These are phyloP conservation scores for Calonectria ilicicola DNA, from an alignment of 2,329 filamentous ascomycete genomes.

Conservation along the genomic window DNA sequence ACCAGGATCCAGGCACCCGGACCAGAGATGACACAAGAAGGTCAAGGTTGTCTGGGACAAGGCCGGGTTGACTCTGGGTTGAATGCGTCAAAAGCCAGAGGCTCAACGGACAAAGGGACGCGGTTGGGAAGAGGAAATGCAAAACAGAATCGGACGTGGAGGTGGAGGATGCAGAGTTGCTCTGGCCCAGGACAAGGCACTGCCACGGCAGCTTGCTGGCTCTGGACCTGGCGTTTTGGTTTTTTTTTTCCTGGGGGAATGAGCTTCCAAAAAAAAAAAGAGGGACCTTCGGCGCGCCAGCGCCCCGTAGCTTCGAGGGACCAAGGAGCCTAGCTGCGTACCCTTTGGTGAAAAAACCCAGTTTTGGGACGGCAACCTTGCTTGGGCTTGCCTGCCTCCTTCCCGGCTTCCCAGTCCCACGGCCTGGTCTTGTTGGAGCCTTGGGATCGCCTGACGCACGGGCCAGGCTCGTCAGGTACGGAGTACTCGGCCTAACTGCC, in stretches of 20 bases:
- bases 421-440: neutral
- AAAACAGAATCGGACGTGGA: constrained; percentile 4
- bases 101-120: neutral
- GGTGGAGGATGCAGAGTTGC: constrained; percentile 22
- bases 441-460: constrained; percentile 7
- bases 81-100: neutral
- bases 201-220: constrained; percentile 12
- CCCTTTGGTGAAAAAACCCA: neutral
- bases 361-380: constrained; percentile 1
- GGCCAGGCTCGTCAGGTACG: constrained; percentile 4
- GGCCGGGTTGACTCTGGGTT: neutral
- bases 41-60: neutral
- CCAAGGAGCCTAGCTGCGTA: neutral
- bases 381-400: neutral
- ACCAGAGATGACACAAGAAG: neutral
- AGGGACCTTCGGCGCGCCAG: constrained; percentile 8
- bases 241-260: constrained; percentile 18
- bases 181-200: constrained; percentile 7
- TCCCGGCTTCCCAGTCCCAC: neutral
- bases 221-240: constrained; percentile 21
- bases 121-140: neutral
- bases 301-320: neutral
- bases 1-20: constrained; percentile 1
- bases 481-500: constrained; percentile 4
- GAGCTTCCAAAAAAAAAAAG: constrained; percentile 39